These are phyloP conservation scores for Mortierella sp. DNA, from an alignment of 371 early-diverging fungal species.

Conservation along the genomic window DNA sequence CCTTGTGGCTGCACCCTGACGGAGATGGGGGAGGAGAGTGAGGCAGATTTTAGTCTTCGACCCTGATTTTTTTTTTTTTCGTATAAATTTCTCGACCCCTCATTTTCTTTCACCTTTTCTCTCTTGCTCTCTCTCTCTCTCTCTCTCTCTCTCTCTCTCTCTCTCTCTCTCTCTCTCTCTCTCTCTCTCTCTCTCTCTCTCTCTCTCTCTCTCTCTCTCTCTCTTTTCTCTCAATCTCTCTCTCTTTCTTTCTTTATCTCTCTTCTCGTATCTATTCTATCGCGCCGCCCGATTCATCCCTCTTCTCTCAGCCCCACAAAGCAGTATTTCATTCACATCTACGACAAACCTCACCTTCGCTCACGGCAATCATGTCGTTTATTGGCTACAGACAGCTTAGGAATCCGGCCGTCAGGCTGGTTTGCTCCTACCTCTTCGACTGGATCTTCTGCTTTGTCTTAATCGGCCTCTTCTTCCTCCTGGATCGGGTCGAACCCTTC, in stretches of 20 bases:
- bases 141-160: not conserved
- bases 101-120: not conserved
- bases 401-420: constrained; percentile 37
- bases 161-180: not conserved
- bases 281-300: not conserved
- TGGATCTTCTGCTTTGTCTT: constrained; percentile 68
- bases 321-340: not conserved
- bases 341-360: too few species aligned
- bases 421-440: constrained; percentile 67
- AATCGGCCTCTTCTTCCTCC: constrained; percentile 61
- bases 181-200: not conserved
- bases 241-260: not conserved
- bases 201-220: not conserved
- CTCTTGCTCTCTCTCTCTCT: not conserved
- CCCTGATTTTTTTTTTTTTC: too few species aligned
- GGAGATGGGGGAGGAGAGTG: too few species aligned
- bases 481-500: constrained; percentile 67
- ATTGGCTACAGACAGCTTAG: not conserved
- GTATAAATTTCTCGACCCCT: not conserved
- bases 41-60: too few species aligned
- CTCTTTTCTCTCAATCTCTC: too few species aligned
- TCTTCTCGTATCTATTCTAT: not conserved
- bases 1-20: too few species aligned
- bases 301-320: not conserved
- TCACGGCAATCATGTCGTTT: not conserved